A percentile compares a stretch with the other conserved stretches of the same genome.
These are phyloP conservation scores for Lentinula lateritia DNA, from an alignment of 768 basidiomycete genomes.

Conservation along the genomic window DNA sequence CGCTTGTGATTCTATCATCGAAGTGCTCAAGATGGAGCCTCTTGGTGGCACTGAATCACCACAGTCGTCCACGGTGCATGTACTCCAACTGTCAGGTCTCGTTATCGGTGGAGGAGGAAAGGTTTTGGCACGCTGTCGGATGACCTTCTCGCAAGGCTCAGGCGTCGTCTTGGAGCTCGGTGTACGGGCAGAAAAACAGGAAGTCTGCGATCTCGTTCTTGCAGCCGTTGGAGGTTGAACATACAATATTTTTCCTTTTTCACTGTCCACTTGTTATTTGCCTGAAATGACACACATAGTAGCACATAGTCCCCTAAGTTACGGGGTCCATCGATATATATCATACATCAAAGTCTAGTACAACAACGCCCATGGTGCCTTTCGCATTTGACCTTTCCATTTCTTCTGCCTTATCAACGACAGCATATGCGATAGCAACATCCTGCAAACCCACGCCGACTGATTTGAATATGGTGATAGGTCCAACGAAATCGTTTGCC, in stretches of 20 bases:
- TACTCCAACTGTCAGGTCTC: slow-evolving; percentile 87
- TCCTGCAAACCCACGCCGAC: slow-evolving; percentile 89
- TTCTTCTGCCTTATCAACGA: slow-evolving; percentile 56
- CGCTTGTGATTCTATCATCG: slow-evolving; percentile 93
- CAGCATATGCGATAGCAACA: slow-evolving; percentile 69
- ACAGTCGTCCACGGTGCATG: slow-evolving; percentile 82
- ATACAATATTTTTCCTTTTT: background rate
- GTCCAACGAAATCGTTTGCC: slow-evolving; percentile 22
- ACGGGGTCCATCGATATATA: too few relatives aligned
- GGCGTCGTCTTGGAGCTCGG: slow-evolving; percentile 91
- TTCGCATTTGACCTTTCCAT: slow-evolving; percentile 20
- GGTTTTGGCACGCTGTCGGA: slow-evolving; percentile 88
- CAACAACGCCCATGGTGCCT: slow-evolving; percentile 36
- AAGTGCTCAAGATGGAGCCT: slow-evolving; percentile 95
- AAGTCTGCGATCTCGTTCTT: slow-evolving; percentile 82
- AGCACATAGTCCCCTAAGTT: too few relatives aligned
- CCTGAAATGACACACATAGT: background rate
- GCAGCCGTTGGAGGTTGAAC: slow-evolving; percentile 75
- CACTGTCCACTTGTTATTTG: background rate
- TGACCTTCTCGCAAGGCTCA: slow-evolving; percentile 87
- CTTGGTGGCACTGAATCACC: slow-evolving; percentile 88
- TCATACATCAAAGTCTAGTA: slow-evolving; percentile 41
- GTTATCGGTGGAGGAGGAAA: slow-evolving; percentile 94
- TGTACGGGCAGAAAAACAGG: slow-evolving; percentile 88
- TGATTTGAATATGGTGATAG: slow-evolving; percentile 80